A percentile compares a stretch with the other conserved stretches of the same genome.
phyloP scores from a whole-genome alignment of 2,329 filamentous ascomycete genomes.

The Rhynchosporium agropyri region DNA sequence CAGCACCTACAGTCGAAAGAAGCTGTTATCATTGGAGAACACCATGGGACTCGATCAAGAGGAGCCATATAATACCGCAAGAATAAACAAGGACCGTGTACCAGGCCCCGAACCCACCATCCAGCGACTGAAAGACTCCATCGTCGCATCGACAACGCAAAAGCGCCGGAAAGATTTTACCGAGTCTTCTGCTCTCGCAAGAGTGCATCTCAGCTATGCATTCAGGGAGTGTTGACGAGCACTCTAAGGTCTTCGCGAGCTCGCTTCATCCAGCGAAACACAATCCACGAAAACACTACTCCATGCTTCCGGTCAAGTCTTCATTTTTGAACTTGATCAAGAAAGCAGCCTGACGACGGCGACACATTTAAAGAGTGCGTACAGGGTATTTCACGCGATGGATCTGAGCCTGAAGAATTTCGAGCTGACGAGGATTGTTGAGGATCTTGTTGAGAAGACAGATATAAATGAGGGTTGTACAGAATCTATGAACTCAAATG shows the following conservation, averaged over 20 bases:
- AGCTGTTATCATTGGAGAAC: neutral
- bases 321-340: conserved; percentile 13
- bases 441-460: conserved; percentile 1
- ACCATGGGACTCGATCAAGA: neutral
- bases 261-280: neutral
- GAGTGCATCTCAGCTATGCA: neutral
- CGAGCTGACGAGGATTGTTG: conserved; percentile 1
- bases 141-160: conserved; percentile 6
- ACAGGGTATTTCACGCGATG: neutral
- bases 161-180: neutral
- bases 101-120: neutral
- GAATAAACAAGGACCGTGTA: too few species aligned
- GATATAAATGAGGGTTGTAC: neutral
- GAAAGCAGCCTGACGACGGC: neutral
- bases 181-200: neutral
- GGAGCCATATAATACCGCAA: neutral
- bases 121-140: conserved; percentile 7
- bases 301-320: conserved; percentile 4
- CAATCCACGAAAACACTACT: neutral
- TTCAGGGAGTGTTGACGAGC: neutral
- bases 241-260: neutral
- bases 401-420: neutral
- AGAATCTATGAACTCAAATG: too few species aligned
- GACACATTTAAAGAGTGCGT: conserved; percentile 11
- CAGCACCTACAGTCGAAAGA: neutral